Base-by-base conservation (phyloP, 805 yeast genomes). In the Isabelozyma pseudorhagii region DNA sequence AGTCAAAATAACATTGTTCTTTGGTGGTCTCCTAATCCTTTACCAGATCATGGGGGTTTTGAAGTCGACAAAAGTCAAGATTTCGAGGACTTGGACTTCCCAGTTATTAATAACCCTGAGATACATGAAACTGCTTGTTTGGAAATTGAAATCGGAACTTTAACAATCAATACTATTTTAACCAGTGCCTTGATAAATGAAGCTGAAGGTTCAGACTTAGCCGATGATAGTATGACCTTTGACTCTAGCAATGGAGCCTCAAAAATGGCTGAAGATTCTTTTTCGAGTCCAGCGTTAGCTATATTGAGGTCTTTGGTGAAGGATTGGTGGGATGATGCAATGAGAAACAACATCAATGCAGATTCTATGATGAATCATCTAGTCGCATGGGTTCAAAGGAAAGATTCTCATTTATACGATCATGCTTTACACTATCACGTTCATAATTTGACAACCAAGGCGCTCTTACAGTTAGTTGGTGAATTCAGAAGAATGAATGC, bases 321-420 rank as follows among this genome's bases (percentile, higher is more conserved):
- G 59, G 83, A 78, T 31, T 90, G 97, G 97, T 93, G 97, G 97
- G 96, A 90, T 59, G 87, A 84, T 60, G 97, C 97, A 0, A 68
- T 88, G 48, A 72, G 74, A 17, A 82, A 81, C 48, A 80, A 86
- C 56, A 56, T 73, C 8, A 83, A 85, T 51, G 97, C 97, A 0
- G 97, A 92, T 64, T 74, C 88, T 1, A 79, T 92, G 80, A 85
- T 91, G 53, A 89, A 89, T 58, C 79, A 83, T 27, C 83, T 93
- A 63, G 87, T 89, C 1, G 75, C 84, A 3, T 93, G 99, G 99
- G 88, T 91, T 21, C 89, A 89, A 55, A 81, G 84, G 45, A 81
- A 88, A 8, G 79, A 80, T 8, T 88, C 97, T 0, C 78, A 63
- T 56, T 69, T 94, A 21, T 92, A 87, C 65, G 96, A 90, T 64